Percentiles rank a stretch among this genome's conserved stretches.
These are phyloP conservation scores for Candida arabinofermentans DNA, from an alignment of 805 yeast genomes.

Conservation along the genomic window DNA sequence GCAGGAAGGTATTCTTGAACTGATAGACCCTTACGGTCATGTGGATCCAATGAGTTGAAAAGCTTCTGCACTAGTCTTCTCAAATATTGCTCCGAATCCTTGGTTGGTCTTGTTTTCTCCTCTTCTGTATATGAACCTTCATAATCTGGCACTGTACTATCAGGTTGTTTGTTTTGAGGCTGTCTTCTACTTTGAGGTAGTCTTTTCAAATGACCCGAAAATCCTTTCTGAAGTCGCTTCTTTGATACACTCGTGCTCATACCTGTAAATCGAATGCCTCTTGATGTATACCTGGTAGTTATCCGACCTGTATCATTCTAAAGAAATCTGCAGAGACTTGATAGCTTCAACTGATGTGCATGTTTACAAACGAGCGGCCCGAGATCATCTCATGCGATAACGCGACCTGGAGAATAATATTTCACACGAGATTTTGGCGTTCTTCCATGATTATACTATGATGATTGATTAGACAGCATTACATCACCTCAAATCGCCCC, in stretches of 20 bases:
- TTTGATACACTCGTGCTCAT: conserved; percentile 2
- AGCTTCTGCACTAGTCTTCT: conserved; percentile 14
- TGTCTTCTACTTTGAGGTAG: not conserved
- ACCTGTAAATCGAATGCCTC: not conserved
- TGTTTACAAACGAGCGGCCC: too few species aligned
- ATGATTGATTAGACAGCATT: not conserved
- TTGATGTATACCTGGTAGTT: not conserved
- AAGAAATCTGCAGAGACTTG: too few species aligned
- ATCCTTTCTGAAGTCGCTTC: not conserved
- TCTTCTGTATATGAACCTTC: not conserved
- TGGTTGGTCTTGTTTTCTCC: not conserved
- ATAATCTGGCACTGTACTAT: not conserved
- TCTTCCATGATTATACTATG: too few species aligned
- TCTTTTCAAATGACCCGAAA: conserved; percentile 2
- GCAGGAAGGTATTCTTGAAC: conserved; percentile 32
- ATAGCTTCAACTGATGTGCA: too few species aligned
- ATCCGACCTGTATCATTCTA: not conserved
- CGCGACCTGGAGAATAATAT: too few species aligned
- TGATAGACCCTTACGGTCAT: not conserved
- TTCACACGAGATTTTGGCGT: too few species aligned
- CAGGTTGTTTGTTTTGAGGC: not conserved
- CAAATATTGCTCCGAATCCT: conserved; percentile 26
- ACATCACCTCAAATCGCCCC: too few species aligned
- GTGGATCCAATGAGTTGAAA: conserved; percentile 7
- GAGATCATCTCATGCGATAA: too few species aligned